Base-by-base conservation (phyloP, 2,329 filamentous ascomycete genomes). In the Talaromyces sp. region DNA sequence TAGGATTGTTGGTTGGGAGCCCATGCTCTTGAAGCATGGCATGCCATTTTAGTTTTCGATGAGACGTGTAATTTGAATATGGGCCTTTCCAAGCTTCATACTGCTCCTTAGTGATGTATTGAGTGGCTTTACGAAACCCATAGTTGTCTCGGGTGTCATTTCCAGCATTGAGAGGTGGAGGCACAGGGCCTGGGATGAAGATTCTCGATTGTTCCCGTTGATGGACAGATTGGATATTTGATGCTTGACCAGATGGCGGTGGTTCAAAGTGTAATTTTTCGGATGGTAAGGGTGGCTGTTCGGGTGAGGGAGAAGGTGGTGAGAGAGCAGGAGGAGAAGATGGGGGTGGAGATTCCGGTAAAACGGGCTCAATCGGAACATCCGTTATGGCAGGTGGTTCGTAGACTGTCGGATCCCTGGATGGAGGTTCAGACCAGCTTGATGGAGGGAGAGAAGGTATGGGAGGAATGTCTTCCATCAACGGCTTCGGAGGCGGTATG, bases 51-150 rank as follows among this genome's bases (percentile, higher is more conserved):
- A 84, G 86, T 58, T 84, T 82, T 55, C 93, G 82, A 29, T 89
- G 83, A 1, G 83, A 83, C 35, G 95, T 79, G 67, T 94, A 92
- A 33, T 86, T 82, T 27, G 82, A 84, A 69, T 97, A 97, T 3
- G 79, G 79, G 14, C 76, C 75, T 62, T 91, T 86, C 93, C 93
- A 97, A 1, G 80, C 77, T 65, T 97, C 90, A 68, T 95, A 96
- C 67, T 92, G 83, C 53, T 88, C 81, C 17, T 86, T 75, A 1
- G 83, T 88, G 57, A 96, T 82, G 66, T 95, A 87, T 60, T 92
- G 87, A 36, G 86, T 93, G 33, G 85, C 83, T 70, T 97, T 97
- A 61, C 91, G 90, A 77, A 97, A 97, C 3, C 93, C 93, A 66
- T 97, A 96, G 14, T 90, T 84, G 70, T 97, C 92, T 49, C 91